Evolutionary conservation across 495 filamentous ascomycete genomes (phyloP), one percentile per base, ranked within the genome.

Genomic region (Aspergillus mulundensis): DNA sequence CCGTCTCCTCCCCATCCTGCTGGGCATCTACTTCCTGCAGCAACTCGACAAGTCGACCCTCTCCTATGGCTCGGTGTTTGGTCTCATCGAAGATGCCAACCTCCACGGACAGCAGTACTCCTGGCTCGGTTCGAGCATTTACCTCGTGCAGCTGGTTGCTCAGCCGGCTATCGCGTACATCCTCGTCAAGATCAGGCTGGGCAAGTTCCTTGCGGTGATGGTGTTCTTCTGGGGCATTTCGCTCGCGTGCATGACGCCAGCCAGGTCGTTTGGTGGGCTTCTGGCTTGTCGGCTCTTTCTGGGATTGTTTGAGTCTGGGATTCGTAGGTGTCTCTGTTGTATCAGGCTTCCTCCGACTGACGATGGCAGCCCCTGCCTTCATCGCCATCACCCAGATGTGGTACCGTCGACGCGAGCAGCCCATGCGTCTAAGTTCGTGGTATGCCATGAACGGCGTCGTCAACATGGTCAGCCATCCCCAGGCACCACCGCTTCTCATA

Each of bases 371-470:
- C 3, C 82, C 83, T 1, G 77, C 77, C 14, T 84, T 84, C 52
- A 77, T 85, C 48, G 81, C 82, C 1, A 73, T 85, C 5, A 81
- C 81, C 1, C 80, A 83, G 59, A 83, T 84, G 81, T 86, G 83
- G 83, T 86, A 81, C 62, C 70, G 80, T 53, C 74, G 83, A 36
- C 65, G 71, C 15, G 83, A 86, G 58, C 83, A 86, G 66, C 83
- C 83, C 2, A 70, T 82, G 24, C 65, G 81, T 28, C 77, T 79
- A 34, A 77, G 80, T 24, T 75, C 77, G 14, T 86, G 83, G 83
- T 84, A 86, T 64, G 76, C 79, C 3, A 83, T 83, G 80, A 81
- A 81, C 56, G 77, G 77, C 21, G 70, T 80, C 23, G 76, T 77
- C 20, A 77, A 80, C 50, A 80, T 80, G 77, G 76, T 79, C 15